Evolutionary conservation across 139 green algal genomes (phyloP).

Genomic region (Closterium sp.): DNA sequence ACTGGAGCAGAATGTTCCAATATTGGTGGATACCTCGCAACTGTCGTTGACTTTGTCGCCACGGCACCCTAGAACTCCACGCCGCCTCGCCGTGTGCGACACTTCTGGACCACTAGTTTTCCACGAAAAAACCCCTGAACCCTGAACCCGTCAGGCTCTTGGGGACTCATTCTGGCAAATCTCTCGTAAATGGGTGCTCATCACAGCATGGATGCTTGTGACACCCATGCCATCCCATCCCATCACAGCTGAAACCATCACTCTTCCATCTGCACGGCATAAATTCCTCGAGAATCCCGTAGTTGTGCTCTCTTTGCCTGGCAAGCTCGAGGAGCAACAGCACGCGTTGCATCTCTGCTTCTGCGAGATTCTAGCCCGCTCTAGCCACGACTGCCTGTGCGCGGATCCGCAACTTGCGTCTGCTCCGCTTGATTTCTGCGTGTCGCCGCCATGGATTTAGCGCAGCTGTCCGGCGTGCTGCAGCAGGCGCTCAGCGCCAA

Average conservation of each 20-base stretch:
- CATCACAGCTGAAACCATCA: background rate
- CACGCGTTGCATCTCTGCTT: background rate
- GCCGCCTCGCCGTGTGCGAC: background rate
- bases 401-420: background rate
- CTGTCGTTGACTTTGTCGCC: background rate
- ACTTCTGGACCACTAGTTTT: background rate
- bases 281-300: background rate
- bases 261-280: background rate
- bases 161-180: background rate
- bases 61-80: background rate
- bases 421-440: background rate
- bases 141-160: background rate
- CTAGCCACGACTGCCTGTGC: background rate
- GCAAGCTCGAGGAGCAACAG: background rate
- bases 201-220: background rate
- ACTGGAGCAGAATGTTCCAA: too few relatives aligned
- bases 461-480: slow-evolving; percentile 14
- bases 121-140: background rate
- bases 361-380: background rate
- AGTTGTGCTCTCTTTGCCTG: background rate
- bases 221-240: background rate
- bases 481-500: slow-evolving; percentile 40
- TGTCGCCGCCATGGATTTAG: background rate
- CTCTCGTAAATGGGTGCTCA: background rate
- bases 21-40: too few relatives aligned